phyloP scores from a whole-genome alignment of 306 rosid species.

The Fagus sylvatica region DNA sequence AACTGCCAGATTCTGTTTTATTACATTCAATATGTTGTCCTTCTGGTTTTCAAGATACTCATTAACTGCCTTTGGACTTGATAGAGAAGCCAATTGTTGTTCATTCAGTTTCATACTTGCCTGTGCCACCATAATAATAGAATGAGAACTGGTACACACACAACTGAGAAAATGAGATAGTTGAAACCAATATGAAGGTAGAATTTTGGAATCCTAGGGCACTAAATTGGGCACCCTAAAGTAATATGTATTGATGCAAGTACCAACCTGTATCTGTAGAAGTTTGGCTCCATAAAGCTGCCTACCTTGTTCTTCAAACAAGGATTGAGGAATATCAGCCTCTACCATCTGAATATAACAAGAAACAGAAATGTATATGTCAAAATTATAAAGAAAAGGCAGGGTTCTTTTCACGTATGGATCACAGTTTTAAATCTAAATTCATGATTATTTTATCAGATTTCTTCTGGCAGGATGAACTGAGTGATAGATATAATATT shows the following conservation, averaged over 20 bases:
- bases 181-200: neutral
- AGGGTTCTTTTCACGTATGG: too few relatives aligned
- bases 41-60: conserved; percentile 82
- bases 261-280: conserved; percentile 78
- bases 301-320: conserved; percentile 96
- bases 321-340: conserved; percentile 78
- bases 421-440: neutral
- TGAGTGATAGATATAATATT: neutral
- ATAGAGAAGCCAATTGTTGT: conserved; percentile 75
- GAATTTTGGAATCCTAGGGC: neutral
- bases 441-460: neutral
- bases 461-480: conserved; percentile 1
- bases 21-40: conserved; percentile 70
- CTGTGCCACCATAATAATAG: conserved; percentile 42
- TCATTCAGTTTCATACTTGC: conserved; percentile 67
- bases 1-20: conserved; percentile 95
- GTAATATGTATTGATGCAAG: conserved; percentile 5
- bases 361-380: neutral
- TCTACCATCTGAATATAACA: conserved; percentile 73
- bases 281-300: conserved; percentile 89
- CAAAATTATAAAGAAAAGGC: too few relatives aligned
- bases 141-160: conserved; percentile 6
- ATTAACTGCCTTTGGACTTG: conserved; percentile 84
- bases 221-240: too few relatives aligned
- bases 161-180: neutral